Base-by-base conservation (phyloP, 768 basidiomycete species). In the Boletales sp. region DNA sequence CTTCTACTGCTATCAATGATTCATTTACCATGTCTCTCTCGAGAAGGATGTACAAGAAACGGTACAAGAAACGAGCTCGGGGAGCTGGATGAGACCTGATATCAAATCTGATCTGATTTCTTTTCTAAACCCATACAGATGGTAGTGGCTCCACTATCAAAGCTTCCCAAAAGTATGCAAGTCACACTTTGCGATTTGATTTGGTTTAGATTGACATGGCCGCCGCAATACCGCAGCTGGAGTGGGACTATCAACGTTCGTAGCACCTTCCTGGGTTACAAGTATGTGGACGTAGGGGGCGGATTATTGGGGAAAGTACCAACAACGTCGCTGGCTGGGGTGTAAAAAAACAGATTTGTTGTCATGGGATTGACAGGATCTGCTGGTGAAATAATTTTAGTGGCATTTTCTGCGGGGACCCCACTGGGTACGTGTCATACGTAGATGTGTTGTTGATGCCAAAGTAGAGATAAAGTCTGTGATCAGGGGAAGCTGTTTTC, bases 11-110 rank as follows among this genome's bases (percentile, higher is more conserved):
- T n/a, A n/a, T n/a, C n/a, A n/a, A n/a, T n/a, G n/a, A n/a, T n/a
- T n/a, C n/a, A n/a, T n/a, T n/a, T n/a, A n/a, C n/a, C n/a, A 80
- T 50, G 72, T 80, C 8, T 63, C 67, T 3, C 45, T 58, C 2
- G 77, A 79, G 44, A 54, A 52, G 2, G 65, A 75, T 12, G 77
- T 80, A 3, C 59, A 72, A 42, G 48, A 15, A 13, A 65, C 78
- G 60, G 61, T 81, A 3, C 60, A 65, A 6, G 51, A 53, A 0
- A 59, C 59, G 11, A 61, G 13, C 59, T 78, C 10, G 77, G 53
- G 2, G 59, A 43, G 2, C 29, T 52, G 11, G 35, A 45, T 13
- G 43, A 34, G 3, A 32, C 35, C 18, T 21, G 31, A 32, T n/a
- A n/a, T 8, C n/a, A 2, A 7, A 15, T 36, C 14, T n/a, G n/a